Conservation (phyloP, 768 basidiomycete genomes). For the Leccinellum luteum region DNA sequence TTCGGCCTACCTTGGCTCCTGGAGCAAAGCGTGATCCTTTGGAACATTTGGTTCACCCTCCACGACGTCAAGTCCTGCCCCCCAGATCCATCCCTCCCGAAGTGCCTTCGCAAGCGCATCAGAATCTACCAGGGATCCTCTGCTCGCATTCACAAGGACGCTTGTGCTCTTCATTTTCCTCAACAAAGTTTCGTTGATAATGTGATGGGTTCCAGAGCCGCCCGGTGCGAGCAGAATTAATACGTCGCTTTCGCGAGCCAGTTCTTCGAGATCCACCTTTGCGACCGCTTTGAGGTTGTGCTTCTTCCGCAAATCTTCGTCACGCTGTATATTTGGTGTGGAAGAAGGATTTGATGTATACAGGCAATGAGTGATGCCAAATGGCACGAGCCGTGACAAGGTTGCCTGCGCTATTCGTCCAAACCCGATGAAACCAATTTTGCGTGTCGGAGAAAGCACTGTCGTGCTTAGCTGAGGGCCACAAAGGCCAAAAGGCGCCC, state of each 20-base stretch:
- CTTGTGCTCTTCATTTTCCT: constrained; percentile 80
- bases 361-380: constrained; percentile 73
- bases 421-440: constrained; percentile 90
- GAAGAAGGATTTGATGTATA: constrained; percentile 63
- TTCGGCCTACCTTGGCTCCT: constrained; percentile 59
- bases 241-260: constrained; percentile 80
- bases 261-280: constrained; percentile 58
- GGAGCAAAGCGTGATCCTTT: constrained; percentile 75
- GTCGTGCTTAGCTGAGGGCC: constrained; percentile 76
- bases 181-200: constrained; percentile 73
- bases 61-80: constrained; percentile 91
- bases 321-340: constrained; percentile 37
- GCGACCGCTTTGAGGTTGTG: constrained; percentile 39
- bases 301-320: constrained; percentile 38
- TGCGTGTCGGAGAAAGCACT: constrained; percentile 49
- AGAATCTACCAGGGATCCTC: constrained; percentile 89
- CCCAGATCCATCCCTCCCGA: constrained; percentile 77
- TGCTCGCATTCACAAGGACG: constrained; percentile 79
- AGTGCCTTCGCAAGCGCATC: constrained; percentile 84
- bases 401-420: constrained; percentile 91
- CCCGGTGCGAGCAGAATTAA: constrained; percentile 83
- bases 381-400: constrained; percentile 73
- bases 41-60: constrained; percentile 84
- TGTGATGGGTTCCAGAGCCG: constrained; percentile 63
- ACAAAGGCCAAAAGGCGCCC: constrained; percentile 83